Evolutionary conservation across 2,329 filamentous ascomycete species (phyloP).

Genomic region (Lecanosticta acicola): DNA sequence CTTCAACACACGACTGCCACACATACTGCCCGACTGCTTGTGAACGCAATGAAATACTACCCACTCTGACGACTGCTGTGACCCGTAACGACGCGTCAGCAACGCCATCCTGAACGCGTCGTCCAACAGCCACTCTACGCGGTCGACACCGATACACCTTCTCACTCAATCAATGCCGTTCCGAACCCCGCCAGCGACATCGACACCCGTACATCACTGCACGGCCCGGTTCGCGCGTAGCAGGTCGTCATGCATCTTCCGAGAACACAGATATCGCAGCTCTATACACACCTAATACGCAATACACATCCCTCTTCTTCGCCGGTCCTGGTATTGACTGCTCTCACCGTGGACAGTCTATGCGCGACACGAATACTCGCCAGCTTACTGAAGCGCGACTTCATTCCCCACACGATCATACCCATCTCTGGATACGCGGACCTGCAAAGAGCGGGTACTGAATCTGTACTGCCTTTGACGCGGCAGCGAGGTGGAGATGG

Average conservation of each 20-base stretch:
- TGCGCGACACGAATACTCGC: slow-evolving; percentile 94
- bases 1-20: too few species aligned
- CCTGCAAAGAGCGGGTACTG: slow-evolving; percentile 69
- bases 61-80: too few species aligned
- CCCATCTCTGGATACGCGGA: slow-evolving; percentile 91
- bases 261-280: slow-evolving; percentile 77
- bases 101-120: background rate
- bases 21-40: too few species aligned
- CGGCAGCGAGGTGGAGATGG: slow-evolving; percentile 75
- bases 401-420: slow-evolving; percentile 95
- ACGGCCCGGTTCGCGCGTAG: background rate
- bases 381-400: slow-evolving; percentile 90
- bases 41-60: too few species aligned
- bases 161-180: background rate
- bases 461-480: slow-evolving; percentile 81
- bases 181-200: background rate
- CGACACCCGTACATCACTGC: background rate
- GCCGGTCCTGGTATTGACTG: slow-evolving; percentile 83
- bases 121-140: background rate
- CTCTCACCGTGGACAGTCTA: slow-evolving; percentile 89
- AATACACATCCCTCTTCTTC: slow-evolving; percentile 85
- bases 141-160: background rate
- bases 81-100: too few species aligned
- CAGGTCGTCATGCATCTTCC: slow-evolving; percentile 78
- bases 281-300: slow-evolving; percentile 83